Conservation (phyloP, 257 asterid genomes). For the Striga asiatica region DNA sequence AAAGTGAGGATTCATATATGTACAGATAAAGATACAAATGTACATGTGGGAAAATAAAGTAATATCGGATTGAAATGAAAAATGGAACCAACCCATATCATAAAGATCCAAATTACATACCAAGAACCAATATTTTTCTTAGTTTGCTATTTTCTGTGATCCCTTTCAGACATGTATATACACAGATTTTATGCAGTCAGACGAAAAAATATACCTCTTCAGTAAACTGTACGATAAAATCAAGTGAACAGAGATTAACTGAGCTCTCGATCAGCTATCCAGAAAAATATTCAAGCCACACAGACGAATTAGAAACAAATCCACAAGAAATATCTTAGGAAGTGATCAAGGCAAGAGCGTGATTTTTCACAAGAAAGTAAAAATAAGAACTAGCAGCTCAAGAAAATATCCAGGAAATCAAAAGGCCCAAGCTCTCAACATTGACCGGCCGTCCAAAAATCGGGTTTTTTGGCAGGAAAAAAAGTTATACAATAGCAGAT, state of each 20-base stretch:
- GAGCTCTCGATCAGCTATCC: background rate
- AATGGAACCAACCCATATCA: background rate
- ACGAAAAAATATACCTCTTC: no score
- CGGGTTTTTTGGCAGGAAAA: background rate
- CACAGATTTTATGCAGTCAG: no score
- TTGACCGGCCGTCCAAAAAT: conserved; percentile 1
- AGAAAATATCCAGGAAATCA: background rate
- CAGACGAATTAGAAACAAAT: background rate
- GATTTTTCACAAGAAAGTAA: background rate
- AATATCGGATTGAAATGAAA: background rate
- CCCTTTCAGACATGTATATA: no score
- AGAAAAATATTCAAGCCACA: background rate
- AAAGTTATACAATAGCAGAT: background rate
- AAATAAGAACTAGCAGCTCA: background rate
- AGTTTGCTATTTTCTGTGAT: no score
- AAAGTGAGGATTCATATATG: background rate
- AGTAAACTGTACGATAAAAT: no score
- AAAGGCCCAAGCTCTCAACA: background rate
- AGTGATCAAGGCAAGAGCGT: conserved; percentile 3
- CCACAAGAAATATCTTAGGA: conserved; percentile 11
- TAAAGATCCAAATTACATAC: background rate
- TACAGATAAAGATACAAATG: conserved; percentile 9
- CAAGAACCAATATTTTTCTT: background rate
- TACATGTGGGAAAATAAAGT: background rate
- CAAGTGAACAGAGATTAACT: background rate